phyloP scores from a whole-genome alignment of 352 stramenopile species.

The Plasmopara halstedii region DNA sequence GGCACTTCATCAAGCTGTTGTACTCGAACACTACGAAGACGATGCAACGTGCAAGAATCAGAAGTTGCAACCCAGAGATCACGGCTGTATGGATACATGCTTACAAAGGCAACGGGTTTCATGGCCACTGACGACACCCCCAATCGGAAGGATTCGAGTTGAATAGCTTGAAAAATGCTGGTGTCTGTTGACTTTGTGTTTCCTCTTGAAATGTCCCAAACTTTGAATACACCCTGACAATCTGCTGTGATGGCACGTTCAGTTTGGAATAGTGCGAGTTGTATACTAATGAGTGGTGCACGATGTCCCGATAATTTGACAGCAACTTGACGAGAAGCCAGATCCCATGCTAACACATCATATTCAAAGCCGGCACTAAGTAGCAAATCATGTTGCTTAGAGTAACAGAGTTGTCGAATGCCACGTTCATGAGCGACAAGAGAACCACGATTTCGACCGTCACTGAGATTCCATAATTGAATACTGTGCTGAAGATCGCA shows the following conservation, averaged over 20 bases:
- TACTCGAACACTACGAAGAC: constrained; percentile 44
- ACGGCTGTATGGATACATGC: constrained; percentile 38
- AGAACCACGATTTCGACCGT: constrained; percentile 46
- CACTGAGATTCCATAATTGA: constrained; percentile 74
- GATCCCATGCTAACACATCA: constrained; percentile 75
- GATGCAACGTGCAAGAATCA: constrained; percentile 42
- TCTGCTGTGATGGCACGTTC: constrained; percentile 80
- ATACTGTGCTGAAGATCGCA: constrained; percentile 68
- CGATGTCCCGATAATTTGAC: constrained; percentile 63
- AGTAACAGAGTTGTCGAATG: constrained; percentile 77
- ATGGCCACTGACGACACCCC: constrained; percentile 45
- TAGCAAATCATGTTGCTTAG: constrained; percentile 58
- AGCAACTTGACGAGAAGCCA: constrained; percentile 64
- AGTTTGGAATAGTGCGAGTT: constrained; percentile 63
- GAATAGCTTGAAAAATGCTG: constrained; percentile 39
- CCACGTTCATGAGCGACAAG: constrained; percentile 57
- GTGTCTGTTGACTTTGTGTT: constrained; percentile 18
- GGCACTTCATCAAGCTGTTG: constrained; percentile 70
- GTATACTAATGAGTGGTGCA: constrained; percentile 63
- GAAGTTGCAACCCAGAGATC: constrained; percentile 54
- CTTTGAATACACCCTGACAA: constrained; percentile 60
- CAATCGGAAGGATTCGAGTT: constrained; percentile 60
- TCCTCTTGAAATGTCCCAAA: constrained; percentile 74
- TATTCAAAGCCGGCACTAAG: constrained; percentile 82
- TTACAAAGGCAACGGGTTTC: constrained; percentile 50